phyloP scores from a whole-genome alignment of 2,329 filamentous ascomycete species.

The Diaporthe australafricana region DNA sequence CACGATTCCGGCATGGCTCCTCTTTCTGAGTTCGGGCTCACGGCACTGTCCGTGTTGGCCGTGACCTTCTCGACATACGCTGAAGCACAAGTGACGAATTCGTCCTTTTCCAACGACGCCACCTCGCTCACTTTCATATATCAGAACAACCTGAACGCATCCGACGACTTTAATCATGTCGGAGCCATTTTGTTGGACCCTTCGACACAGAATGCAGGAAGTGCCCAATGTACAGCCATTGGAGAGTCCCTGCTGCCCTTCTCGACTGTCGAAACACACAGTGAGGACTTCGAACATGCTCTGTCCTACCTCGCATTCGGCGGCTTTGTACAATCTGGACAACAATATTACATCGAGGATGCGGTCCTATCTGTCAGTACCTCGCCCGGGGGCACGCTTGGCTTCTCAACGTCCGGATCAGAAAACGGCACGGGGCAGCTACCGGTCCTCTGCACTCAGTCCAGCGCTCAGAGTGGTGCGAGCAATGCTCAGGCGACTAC shows the following conservation, averaged over 20 bases:
- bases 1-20: slow-evolving; percentile 14
- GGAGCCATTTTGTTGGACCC: slow-evolving; percentile 62
- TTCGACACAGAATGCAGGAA: slow-evolving; percentile 50
- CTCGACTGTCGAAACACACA: slow-evolving; percentile 53
- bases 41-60: slow-evolving; percentile 11
- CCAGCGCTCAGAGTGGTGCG: slow-evolving; percentile 43
- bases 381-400: slow-evolving; percentile 30
- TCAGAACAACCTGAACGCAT: slow-evolving; percentile 66
- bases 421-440: slow-evolving; percentile 45
- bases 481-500: slow-evolving; percentile 47
- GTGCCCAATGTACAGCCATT: slow-evolving; percentile 56
- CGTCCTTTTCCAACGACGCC: slow-evolving; percentile 46
- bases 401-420: slow-evolving; percentile 40
- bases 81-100: neutral
- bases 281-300: slow-evolving; percentile 56
- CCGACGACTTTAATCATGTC: slow-evolving; percentile 63
- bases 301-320: slow-evolving; percentile 52
- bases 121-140: slow-evolving; percentile 62
- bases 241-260: slow-evolving; percentile 60
- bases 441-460: slow-evolving; percentile 64
- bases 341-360: slow-evolving; percentile 55
- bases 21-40: slow-evolving; percentile 2
- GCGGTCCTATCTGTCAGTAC: slow-evolving; percentile 54
- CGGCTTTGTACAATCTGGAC: slow-evolving; percentile 32
- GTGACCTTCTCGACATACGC: slow-evolving; percentile 2